These are phyloP conservation scores for Skeletonema potamos DNA, from an alignment of 108 stramenopile species.

Conservation along the genomic window DNA sequence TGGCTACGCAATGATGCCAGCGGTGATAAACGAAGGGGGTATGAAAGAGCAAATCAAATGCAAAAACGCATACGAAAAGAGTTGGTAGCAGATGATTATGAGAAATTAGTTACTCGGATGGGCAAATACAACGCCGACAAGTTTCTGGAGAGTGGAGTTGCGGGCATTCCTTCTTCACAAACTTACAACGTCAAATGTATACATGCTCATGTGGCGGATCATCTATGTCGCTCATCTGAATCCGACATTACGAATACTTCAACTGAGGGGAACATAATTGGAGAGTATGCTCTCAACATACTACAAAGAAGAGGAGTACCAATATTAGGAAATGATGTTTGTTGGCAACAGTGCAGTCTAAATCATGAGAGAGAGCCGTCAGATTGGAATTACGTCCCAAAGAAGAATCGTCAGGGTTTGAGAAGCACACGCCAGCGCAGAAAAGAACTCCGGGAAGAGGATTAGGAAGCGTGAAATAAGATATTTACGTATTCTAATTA, in stretches of 20 bases:
- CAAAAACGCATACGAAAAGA: conserved; percentile 24
- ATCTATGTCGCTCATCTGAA: conserved; percentile 27
- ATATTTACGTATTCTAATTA: neutral
- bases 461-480: neutral
- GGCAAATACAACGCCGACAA: conserved; percentile 26
- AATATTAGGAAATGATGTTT: conserved; percentile 26
- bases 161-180: conserved; percentile 13
- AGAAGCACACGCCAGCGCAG: conserved; percentile 21
- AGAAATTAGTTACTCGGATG: neutral
- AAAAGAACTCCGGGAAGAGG: conserved; percentile 11
- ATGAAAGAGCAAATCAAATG: conserved; percentile 22
- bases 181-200: conserved; percentile 30
- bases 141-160: conserved; percentile 33
- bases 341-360: conserved; percentile 33
- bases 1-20: conserved; percentile 11
- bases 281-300: conserved; percentile 12
- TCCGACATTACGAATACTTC: neutral
- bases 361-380: neutral
- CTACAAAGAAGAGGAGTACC: conserved; percentile 20
- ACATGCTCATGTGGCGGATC: conserved; percentile 39
- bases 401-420: conserved; percentile 28
- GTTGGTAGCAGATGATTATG: conserved; percentile 10
- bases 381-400: conserved; percentile 28
- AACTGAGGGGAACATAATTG: conserved; percentile 19
- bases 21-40: conserved; percentile 9